Conservation (phyloP, 371 early-diverging fungal genomes). For the Lichtheimia hyalospora region DNA sequence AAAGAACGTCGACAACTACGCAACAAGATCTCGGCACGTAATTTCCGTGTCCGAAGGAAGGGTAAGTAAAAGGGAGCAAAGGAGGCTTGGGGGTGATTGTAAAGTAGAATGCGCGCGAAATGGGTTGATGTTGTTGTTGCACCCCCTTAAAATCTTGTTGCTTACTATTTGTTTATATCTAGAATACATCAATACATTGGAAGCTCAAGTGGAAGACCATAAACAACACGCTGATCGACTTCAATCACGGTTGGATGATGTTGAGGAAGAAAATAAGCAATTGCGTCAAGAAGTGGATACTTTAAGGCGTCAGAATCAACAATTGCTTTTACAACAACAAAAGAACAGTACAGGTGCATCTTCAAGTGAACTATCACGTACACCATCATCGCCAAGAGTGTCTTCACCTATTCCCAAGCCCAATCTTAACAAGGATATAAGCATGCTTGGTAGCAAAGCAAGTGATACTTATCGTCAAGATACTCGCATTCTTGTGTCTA, state of each 20-base stretch:
- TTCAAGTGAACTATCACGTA: slow-evolving; percentile 7
- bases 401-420: slow-evolving; percentile 37
- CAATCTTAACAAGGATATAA: slow-evolving; percentile 48
- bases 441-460: slow-evolving; percentile 45
- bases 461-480: slow-evolving; percentile 50
- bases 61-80: slow-evolving; percentile 46
- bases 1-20: slow-evolving; percentile 83
- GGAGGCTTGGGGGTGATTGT: not conserved
- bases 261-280: slow-evolving; percentile 60
- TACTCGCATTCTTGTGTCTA: slow-evolving; percentile 45
- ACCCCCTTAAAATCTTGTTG: not conserved
- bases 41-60: slow-evolving; percentile 85
- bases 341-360: slow-evolving; percentile 10
- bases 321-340: slow-evolving; percentile 19
- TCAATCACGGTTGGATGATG: slow-evolving; percentile 37
- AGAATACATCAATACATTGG: slow-evolving; percentile 84
- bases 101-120: not conserved
- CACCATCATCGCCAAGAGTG: slow-evolving; percentile 33
- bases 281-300: slow-evolving; percentile 57
- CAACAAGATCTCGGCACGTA: slow-evolving; percentile 89
- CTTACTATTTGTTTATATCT: not conserved
- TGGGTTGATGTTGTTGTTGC: too few species aligned
- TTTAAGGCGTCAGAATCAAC: slow-evolving; percentile 41
- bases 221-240: slow-evolving; percentile 57
- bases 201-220: slow-evolving; percentile 73